Evolutionary conservation across 768 basidiomycete species (phyloP).

Genomic region (Cystofilobasidium macerans): DNA sequence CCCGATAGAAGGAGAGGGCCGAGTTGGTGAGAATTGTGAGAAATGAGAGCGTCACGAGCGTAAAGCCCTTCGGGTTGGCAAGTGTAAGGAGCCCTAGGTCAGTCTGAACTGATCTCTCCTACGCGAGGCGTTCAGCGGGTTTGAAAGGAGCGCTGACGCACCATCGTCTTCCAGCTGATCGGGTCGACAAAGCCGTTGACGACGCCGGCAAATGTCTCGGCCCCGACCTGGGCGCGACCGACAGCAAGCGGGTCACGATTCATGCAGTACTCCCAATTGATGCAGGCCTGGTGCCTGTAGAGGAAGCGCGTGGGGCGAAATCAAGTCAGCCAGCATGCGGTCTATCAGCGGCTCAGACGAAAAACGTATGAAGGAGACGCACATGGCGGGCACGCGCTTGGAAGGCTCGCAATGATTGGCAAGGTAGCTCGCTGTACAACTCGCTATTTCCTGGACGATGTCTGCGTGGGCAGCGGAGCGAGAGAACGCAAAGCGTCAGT

Average conservation of each 20-base stretch:
- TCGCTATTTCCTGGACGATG: constrained; percentile 80
- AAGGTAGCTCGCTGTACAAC: constrained; percentile 69
- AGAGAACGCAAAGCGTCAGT: not conserved
- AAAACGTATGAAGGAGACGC: too few species aligned
- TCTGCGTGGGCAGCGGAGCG: constrained; percentile 43
- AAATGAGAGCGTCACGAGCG: constrained; percentile 21
- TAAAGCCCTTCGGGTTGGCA: constrained; percentile 11
- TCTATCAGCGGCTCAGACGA: too few species aligned
- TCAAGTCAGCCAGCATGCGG: too few species aligned
- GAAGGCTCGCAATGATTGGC: constrained; percentile 64
- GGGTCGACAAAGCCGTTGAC: constrained; percentile 94
- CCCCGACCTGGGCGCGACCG: constrained; percentile 77
- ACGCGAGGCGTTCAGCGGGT: not conserved
- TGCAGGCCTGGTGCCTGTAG: constrained; percentile 58
- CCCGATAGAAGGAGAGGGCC: constrained; percentile 21
- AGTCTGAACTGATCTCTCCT: too few species aligned
- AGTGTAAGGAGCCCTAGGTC: too few species aligned
- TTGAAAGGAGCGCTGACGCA: constrained; percentile 39
- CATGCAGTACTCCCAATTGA: constrained; percentile 89
- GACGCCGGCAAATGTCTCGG: constrained; percentile 90
- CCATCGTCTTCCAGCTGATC: constrained; percentile 94
- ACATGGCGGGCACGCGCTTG: constrained; percentile 74
- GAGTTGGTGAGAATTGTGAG: constrained; percentile 24
- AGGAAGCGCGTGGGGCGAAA: not conserved
- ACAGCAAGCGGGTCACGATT: constrained; percentile 81